phyloP scores from a whole-genome alignment of 768 basidiomycete genomes.

The Termitomyces sp. region DNA sequence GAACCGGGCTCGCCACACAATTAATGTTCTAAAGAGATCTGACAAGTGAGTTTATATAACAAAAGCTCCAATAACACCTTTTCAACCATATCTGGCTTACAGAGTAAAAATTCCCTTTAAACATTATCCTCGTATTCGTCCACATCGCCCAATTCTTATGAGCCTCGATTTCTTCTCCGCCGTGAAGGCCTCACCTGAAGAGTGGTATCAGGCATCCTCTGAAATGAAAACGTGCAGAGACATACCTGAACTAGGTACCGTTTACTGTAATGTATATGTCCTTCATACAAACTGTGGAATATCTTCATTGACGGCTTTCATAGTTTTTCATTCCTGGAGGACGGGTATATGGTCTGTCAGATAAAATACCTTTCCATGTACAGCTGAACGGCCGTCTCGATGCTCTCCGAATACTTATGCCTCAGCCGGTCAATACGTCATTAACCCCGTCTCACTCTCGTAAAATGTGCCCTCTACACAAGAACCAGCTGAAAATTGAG shows the following conservation, averaged over 20 bases:
- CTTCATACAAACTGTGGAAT: not conserved
- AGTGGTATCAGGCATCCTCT: conserved; percentile 48
- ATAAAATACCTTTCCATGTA: conserved; percentile 62
- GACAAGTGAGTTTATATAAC: conserved; percentile 34
- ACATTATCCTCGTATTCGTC: conserved; percentile 51
- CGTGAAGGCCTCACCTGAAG: conserved; percentile 60
- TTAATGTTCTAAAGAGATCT: conserved; percentile 40
- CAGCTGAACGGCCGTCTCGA: conserved; percentile 48
- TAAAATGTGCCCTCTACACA: conserved; percentile 6
- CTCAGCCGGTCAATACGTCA: conserved; percentile 8
- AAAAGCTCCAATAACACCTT: not conserved
- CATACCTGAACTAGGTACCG: not conserved
- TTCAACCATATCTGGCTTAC: not conserved
- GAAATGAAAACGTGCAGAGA: not conserved
- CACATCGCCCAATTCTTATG: conserved; percentile 48
- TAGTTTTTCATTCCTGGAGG: conserved; percentile 61
- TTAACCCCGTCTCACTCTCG: conserved; percentile 15
- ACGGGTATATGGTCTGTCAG: conserved; percentile 48
- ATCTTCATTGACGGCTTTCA: not conserved
- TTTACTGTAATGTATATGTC: not conserved
- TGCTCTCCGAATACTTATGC: conserved; percentile 42
- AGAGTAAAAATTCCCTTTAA: conserved; percentile 48
- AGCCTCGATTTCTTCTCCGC: conserved; percentile 48
- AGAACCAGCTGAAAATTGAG: conserved; percentile 29
- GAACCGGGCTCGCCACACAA: conserved; percentile 31